These are phyloP conservation scores for Chytridium lagenaria DNA, from an alignment of 371 early-diverging fungal species.

Conservation along the genomic window DNA sequence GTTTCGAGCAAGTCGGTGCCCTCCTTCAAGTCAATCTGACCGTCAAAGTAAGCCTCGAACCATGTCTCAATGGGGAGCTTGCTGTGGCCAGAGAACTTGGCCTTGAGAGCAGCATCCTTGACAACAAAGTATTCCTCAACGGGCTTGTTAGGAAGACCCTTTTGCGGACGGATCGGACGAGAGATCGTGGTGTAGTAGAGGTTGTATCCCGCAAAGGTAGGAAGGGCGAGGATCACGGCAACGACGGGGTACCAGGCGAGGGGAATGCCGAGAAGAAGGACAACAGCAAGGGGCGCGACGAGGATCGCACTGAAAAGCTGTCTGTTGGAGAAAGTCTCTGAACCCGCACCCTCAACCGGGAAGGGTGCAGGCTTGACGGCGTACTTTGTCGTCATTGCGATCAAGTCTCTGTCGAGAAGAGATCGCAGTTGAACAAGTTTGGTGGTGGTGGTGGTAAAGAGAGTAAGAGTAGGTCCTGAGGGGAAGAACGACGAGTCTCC, in stretches of 20 bases:
- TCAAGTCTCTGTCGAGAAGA: neutral
- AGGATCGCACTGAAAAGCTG: conserved; percentile 38
- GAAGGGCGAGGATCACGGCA: conserved; percentile 64
- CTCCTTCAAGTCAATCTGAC: conserved; percentile 87
- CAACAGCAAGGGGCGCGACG: conserved; percentile 47
- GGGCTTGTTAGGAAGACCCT: conserved; percentile 77
- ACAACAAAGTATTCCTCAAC: conserved; percentile 88
- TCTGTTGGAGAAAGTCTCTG: conserved; percentile 47
- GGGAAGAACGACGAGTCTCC: no score
- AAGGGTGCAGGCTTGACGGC: conserved; percentile 43
- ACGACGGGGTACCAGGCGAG: conserved; percentile 67
- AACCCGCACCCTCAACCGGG: conserved; percentile 53
- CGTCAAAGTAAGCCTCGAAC: conserved; percentile 95
- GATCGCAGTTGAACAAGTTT: no score
- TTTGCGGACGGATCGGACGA: conserved; percentile 70
- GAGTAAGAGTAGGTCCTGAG: neutral
- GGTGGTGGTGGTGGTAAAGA: neutral
- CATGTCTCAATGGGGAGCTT: conserved; percentile 96
- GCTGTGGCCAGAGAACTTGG: conserved; percentile 72
- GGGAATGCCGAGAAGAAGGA: conserved; percentile 64
- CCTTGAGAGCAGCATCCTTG: conserved; percentile 76
- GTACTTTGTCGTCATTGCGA: conserved; percentile 18
- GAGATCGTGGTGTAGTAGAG: conserved; percentile 67
- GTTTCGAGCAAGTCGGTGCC: conserved; percentile 78
- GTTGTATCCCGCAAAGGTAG: conserved; percentile 71